Base-by-base conservation (phyloP, 495 filamentous ascomycete genomes). In the Penicillium canescens region DNA sequence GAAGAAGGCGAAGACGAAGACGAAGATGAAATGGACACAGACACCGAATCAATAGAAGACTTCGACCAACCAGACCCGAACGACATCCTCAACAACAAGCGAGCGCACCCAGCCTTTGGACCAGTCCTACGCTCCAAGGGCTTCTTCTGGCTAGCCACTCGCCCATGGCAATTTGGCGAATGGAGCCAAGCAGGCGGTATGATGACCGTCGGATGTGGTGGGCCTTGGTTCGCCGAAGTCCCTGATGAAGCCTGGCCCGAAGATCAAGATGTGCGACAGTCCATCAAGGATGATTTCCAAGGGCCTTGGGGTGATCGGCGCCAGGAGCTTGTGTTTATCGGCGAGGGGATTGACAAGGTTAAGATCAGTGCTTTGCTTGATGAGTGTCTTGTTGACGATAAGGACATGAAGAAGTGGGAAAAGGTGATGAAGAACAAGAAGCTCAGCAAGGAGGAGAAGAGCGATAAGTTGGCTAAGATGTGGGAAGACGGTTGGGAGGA, bases 111-210 rank as follows among this genome's bases (percentile, higher is more conserved):
- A 7, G 63, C 71, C 3, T 75, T 81, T 47, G 63, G 65, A 12
- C 64, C 69, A 10, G 50, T 77, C 12, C 69, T 79, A 13, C 77
- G 74, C 35, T 76, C 74, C 34, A 79, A 79, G 46, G 76, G 77
- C 45, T 73, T 74, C 53, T 71, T 74, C 56, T 79, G 75, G 75
- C 60, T 79, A 3, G 62, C 75, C 0, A 78, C 72, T 41, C 69
- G 78, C 2, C 72, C 75, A 1, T 59, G 66, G 46, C 73, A 75
- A 14, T 73, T 72, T 16, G 80, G 80, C 44, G 80, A 82, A 62
- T 85, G 81, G 82, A 81, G 76, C n/a, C 80, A 83, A 59, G 80
- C 82, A 1, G 81, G 82, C 4, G 79, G 74, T 5, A 85, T 85
- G 76, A 59, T 85, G 45, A 84, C 81, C 0, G 60, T 85, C 16